A percentile compares a stretch with the other conserved stretches of the same genome.
Evolutionary conservation across 805 yeast genomes (phyloP).

Genomic region (Candida boleticola): DNA sequence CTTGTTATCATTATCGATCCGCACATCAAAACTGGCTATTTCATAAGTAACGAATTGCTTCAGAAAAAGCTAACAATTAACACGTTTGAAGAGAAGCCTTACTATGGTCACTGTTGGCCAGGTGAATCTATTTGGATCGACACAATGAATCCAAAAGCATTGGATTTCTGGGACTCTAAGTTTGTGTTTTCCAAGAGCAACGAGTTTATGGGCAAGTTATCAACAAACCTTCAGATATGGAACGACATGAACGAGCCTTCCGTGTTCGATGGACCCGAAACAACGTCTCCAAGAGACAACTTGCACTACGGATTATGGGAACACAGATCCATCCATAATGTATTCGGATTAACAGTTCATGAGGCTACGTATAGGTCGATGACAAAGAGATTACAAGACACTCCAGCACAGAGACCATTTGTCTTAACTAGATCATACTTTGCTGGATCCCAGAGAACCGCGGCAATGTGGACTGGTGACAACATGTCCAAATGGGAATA

Average conservation of each 20-base stretch:
- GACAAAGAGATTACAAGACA: constrained; percentile 43
- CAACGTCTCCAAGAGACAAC: constrained; percentile 79
- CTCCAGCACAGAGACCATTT: constrained; percentile 70
- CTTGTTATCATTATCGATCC: constrained; percentile 89
- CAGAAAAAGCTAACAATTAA: constrained; percentile 45
- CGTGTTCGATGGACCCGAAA: constrained; percentile 92
- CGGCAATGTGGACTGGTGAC: constrained; percentile 99
- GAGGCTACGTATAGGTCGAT: constrained; percentile 76
- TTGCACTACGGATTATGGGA: constrained; percentile 81
- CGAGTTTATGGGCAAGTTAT: constrained; percentile 41
- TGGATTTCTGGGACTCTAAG: constrained; percentile 56
- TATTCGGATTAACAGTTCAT: constrained; percentile 77
- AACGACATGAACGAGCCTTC: constrained; percentile 99
- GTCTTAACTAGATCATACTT: constrained; percentile 81
- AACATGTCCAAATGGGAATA: constrained; percentile 93
- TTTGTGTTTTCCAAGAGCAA: constrained; percentile 44
- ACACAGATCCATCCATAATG: constrained; percentile 87
- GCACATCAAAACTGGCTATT: constrained; percentile 74
- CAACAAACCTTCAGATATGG: constrained; percentile 81
- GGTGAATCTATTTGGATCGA: constrained; percentile 96
- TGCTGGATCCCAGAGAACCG: constrained; percentile 87
- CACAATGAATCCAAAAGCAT: constrained; percentile 64
- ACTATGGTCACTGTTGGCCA: constrained; percentile 95
- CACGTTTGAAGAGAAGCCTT: constrained; percentile 47
- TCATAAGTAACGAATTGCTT: constrained; percentile 54